Conservation (phyloP, 805 yeast species). For the Wickerhamiella azyma region DNA sequence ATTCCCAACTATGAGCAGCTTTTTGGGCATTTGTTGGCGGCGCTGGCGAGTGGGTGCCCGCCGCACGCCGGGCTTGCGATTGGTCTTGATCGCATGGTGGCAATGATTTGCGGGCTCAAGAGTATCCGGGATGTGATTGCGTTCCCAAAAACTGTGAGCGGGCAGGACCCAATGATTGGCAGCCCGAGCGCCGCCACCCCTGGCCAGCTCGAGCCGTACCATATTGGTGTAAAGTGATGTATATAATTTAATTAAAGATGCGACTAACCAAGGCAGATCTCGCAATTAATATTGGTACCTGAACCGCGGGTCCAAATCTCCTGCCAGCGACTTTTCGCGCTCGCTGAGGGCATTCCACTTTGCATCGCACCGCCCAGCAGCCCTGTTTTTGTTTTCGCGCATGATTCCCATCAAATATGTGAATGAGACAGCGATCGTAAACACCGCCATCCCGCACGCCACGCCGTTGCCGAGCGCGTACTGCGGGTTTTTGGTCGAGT, state of each 20-base stretch:
- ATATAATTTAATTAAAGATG: too few relatives aligned
- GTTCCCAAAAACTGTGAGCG: constrained; percentile 85
- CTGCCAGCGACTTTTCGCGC: constrained; percentile 17
- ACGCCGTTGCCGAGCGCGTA: constrained; percentile 42
- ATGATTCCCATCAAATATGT: constrained; percentile 27
- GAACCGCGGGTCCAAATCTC: constrained; percentile 24
- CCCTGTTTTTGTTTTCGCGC: constrained; percentile 21
- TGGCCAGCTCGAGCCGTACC: constrained; percentile 41
- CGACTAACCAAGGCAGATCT: too few relatives aligned
- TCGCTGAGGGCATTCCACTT: constrained; percentile 17
- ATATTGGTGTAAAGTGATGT: constrained; percentile 23
- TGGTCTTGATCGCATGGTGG: constrained; percentile 87
- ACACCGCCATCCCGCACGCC: constrained; percentile 35
- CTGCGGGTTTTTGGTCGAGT: constrained; percentile 34
- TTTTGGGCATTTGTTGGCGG: constrained; percentile 76
- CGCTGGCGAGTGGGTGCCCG: constrained; percentile 85
- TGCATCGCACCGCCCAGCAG: constrained; percentile 17
- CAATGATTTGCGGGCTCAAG: constrained; percentile 65
- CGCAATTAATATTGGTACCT: constrained; percentile 20
- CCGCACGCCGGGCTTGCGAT: constrained; percentile 97
- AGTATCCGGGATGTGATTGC: constrained; percentile 90
- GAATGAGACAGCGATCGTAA: constrained; percentile 28
- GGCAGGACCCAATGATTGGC: constrained; percentile 75
- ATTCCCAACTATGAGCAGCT: constrained; percentile 44
- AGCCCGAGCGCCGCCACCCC: constrained; percentile 60